Percentiles rank a stretch among this genome's conserved stretches.
phyloP scores from a whole-genome alignment of 1,139 yeast species.

The Lodderomyces oxycetoniae region DNA sequence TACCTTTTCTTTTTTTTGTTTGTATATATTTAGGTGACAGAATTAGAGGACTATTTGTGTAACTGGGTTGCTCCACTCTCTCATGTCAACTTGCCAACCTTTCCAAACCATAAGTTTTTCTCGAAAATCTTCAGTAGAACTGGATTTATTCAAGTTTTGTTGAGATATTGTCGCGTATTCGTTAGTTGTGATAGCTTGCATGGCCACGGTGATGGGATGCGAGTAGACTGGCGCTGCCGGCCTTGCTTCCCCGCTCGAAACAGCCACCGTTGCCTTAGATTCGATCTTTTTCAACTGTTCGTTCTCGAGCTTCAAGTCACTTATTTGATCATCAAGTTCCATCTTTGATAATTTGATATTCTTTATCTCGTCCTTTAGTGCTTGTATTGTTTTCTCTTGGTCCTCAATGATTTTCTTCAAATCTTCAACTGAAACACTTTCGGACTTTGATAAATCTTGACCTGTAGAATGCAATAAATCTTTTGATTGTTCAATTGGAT shows the following conservation, averaged over 20 bases:
- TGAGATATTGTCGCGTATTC: constrained; percentile 32
- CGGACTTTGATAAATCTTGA: too few species aligned
- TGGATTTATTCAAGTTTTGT: constrained; percentile 22
- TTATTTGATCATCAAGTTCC: constrained; percentile 41
- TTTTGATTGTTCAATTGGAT: too few species aligned
- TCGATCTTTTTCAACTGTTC: constrained; percentile 15
- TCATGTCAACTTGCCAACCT: constrained; percentile 85
- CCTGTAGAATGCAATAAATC: too few species aligned
- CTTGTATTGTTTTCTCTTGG: constrained; percentile 35
- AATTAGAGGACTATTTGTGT: background rate
- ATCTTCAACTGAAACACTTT: constrained; percentile 18
- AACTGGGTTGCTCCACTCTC: constrained; percentile 52
- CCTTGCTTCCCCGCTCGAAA: background rate
- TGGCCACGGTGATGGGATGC: constrained; percentile 21
- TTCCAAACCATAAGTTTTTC: constrained; percentile 59
- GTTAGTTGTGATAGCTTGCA: constrained; percentile 33
- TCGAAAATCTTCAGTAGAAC: constrained; percentile 32
- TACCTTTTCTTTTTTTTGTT: too few species aligned
- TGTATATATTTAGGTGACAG: background rate
- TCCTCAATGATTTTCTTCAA: constrained; percentile 23
- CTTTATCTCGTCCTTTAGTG: constrained; percentile 42
- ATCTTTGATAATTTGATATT: constrained; percentile 41
- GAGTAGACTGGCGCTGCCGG: background rate
- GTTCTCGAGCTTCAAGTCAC: constrained; percentile 23
- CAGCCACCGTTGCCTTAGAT: background rate